Evolutionary conservation across 176 grass and related monocot genomes (phyloP), one percentile per base, ranked within the genome.

Genomic region (Phoenix roebelenii): DNA sequence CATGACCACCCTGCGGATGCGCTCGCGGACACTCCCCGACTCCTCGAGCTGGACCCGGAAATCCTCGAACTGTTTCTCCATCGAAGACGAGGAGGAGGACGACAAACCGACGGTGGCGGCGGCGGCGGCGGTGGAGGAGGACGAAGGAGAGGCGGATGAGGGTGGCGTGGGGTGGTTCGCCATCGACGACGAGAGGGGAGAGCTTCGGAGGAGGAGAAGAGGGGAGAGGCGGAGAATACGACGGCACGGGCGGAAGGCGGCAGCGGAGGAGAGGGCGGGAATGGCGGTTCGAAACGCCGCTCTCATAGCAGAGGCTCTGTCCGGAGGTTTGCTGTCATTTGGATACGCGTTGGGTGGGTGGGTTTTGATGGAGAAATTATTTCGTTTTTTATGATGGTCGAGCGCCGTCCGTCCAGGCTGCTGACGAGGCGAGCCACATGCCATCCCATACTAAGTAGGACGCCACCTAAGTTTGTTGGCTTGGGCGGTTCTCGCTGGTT

Each of bases 61-160:
- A 54, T 73, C 64, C 70, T 88, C 84, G 76, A 92, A 98, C 84
- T 89, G 87, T 26, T 76, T 73, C 73, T 98, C 84, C 84, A 98
- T 87, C 60, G 81, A 23, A 51, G 77, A 71, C 2, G 75, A 75
- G 30, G 54, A 72, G 51, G 58, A 72, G 51, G 61, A 58, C 16
- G 63, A 55, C 18, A 14, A 58, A n/a, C 18, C 56, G 7, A 32
- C 5, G 52, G 23, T 20, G 18, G 65, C 25, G 9, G 24, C 64
- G 18, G 58, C 22, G 51, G 71, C 22, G 49, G 58, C 2, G 35
- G 35, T 12, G 35, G 35, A 44, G 26, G 26, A 28, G 35, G 35
- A 44, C 35, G 35, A 44, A 0, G 35, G 35, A 44, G 35, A 44
- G 7, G 35, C 35, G 61, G 19, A 44, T 49, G 74, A 23, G 49